Evolutionary conservation across 768 basidiomycete species (phyloP), one percentile per base, ranked within the genome.

Genomic region (Neoboletus subvelutipes): DNA sequence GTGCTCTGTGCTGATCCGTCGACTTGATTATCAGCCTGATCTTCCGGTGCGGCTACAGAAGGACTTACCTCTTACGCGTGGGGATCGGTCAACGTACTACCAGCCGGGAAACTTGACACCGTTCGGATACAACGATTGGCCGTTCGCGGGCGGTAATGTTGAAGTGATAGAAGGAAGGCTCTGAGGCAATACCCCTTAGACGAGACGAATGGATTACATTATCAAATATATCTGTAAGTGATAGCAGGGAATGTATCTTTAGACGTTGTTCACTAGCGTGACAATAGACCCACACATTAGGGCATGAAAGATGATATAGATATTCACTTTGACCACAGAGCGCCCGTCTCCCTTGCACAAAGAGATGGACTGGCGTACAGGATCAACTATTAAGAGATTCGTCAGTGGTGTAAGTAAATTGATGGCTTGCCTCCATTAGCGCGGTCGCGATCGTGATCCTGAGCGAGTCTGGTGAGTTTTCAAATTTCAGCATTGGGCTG

Each of bases 41-140:
- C 66, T 75, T 4, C 73, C 73, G 1, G 47, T 54, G n/a, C n/a
- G n/a, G n/a, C n/a, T n/a, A 3, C 54, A 52, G 39, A 57, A 66
- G 36, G 45, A 65, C 31, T 39, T 71, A 1, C 52, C 66, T 0
- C 56, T 75, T 2, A 54, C 63, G 0, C 52, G 47, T 8, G 61
- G 56, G 22, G 64, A 69, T 36, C 58, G 62, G 12, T 8, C 55
- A 4, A 68, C 42, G 10, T 73, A 67, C 46, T 69, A 69, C 48
- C n/a, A 62, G 1, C 12, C 29, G 2, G 71, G 73, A 26, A 56
- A 72, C 49, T 17, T 63, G 17, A 60, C 55, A 12, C 59, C 70
- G 0, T 11, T n/a, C 8, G 72, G 70, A 20, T 75, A 75, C 57
- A 73, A 54, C 3, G 73, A 75, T 41, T 68, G 66, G 45, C 59